A percentile compares a stretch with the other conserved stretches of the same genome.
Evolutionary conservation across 2,329 filamentous ascomycete genomes (phyloP).

Genomic region (Ceratocystis ficicola): DNA sequence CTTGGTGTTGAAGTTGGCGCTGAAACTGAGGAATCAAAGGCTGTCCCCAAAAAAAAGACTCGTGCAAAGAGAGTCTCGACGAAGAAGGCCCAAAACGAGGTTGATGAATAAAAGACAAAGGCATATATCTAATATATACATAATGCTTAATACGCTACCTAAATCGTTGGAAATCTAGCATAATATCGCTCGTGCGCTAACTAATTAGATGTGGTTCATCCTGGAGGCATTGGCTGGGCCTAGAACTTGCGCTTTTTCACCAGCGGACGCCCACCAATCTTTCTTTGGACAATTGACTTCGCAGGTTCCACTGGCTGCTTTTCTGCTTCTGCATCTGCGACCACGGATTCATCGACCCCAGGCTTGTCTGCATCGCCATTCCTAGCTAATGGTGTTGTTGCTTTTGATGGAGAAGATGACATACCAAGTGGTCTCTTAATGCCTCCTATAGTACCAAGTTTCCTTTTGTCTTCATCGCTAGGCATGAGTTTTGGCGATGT

Average conservation of each 20-base stretch:
- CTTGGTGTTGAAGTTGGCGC: conserved; percentile 10
- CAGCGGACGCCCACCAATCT: conserved; percentile 14
- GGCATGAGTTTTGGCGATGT: neutral
- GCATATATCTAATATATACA: neutral
- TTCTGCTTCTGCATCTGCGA: neutral
- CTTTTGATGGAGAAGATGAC: neutral
- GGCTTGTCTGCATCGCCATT: too few relatives aligned
- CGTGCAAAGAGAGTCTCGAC: neutral
- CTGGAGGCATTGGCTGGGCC: neutral
- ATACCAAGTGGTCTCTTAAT: neutral
- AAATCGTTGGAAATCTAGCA: neutral
- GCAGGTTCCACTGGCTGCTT: neutral
- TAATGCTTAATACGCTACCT: neutral
- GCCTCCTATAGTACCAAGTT: neutral
- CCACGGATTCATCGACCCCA: neutral
- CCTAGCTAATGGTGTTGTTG: neutral
- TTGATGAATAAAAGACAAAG: neutral
- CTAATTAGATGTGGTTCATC: neutral
- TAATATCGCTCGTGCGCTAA: neutral
- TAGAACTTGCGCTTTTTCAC: conserved; percentile 21
- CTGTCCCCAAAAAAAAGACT: neutral
- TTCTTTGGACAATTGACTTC: conserved; percentile 11
- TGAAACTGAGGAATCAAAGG: neutral
- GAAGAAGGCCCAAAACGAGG: neutral
- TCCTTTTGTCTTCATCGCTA: neutral